Evolutionary conservation across 2,329 filamentous ascomycete genomes (phyloP).

Genomic region (Clonostachys solani): DNA sequence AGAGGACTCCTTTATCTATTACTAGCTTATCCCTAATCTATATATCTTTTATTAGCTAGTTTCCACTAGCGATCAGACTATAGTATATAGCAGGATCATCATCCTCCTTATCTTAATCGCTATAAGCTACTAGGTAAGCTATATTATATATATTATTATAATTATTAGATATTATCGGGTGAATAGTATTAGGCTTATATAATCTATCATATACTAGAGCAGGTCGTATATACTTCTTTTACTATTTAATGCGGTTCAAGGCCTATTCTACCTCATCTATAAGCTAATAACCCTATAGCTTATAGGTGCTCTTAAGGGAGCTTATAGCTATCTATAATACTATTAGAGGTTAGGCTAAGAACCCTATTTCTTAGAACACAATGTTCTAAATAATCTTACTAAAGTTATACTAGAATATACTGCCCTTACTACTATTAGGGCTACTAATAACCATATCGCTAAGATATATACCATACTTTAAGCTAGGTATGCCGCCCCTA

Average conservation of each 20-base stretch:
- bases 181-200: background rate
- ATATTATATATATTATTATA: background rate
- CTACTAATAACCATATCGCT: background rate
- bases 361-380: background rate
- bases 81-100: slow-evolving; percentile 13
- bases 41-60: slow-evolving; percentile 7
- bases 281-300: background rate
- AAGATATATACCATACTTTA: background rate
- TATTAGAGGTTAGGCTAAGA: background rate
- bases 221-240: background rate
- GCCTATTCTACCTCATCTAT: background rate
- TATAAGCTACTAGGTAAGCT: background rate
- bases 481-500: background rate
- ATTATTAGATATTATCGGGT: background rate
- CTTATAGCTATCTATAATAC: background rate
- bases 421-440: too few relatives aligned
- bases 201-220: background rate
- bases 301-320: background rate
- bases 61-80: slow-evolving; percentile 23
- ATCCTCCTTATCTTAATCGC: background rate
- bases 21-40: background rate
- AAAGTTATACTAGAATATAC: too few relatives aligned
- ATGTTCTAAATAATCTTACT: too few relatives aligned
- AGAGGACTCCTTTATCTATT: background rate
- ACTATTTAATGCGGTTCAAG: background rate